Evolutionary conservation across 2,329 filamentous ascomycete species (phyloP).

Genomic region (Sporothrix schenckii): DNA sequence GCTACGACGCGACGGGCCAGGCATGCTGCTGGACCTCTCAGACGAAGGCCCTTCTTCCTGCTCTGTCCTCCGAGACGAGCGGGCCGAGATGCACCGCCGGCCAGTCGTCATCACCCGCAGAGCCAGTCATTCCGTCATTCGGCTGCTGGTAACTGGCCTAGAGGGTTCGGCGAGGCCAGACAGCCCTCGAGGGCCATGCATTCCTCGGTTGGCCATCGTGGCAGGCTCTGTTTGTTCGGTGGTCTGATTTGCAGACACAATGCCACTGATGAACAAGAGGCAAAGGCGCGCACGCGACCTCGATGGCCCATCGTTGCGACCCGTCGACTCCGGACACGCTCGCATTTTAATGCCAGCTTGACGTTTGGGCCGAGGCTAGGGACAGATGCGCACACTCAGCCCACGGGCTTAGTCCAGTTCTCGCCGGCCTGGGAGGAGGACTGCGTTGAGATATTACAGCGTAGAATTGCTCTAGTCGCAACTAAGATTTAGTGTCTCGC

Average conservation of each 20-base stretch:
- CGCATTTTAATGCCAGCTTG: background rate
- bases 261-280: too few relatives aligned
- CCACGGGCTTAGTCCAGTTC: background rate
- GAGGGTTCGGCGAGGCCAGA: background rate
- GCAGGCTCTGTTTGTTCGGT: too few relatives aligned
- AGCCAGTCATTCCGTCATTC: background rate
- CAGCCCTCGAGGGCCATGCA: too few relatives aligned
- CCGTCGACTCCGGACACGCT: background rate
- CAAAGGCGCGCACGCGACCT: background rate
- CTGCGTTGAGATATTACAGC: background rate
- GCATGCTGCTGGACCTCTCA: background rate
- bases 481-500: too few relatives aligned
- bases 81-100: background rate
- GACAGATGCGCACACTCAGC: constrained; percentile 16
- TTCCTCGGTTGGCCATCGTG: background rate
- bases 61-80: constrained; percentile 6
- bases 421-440: background rate
- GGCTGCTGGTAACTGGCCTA: background rate
- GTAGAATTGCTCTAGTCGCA: background rate
- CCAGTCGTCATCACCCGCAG: too few relatives aligned
- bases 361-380: background rate
- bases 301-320: background rate
- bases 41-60: background rate
- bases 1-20: background rate
- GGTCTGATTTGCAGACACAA: too few relatives aligned